These are phyloP conservation scores for Linum tenue DNA, from an alignment of 345 rosid species.

Conservation along the genomic window DNA sequence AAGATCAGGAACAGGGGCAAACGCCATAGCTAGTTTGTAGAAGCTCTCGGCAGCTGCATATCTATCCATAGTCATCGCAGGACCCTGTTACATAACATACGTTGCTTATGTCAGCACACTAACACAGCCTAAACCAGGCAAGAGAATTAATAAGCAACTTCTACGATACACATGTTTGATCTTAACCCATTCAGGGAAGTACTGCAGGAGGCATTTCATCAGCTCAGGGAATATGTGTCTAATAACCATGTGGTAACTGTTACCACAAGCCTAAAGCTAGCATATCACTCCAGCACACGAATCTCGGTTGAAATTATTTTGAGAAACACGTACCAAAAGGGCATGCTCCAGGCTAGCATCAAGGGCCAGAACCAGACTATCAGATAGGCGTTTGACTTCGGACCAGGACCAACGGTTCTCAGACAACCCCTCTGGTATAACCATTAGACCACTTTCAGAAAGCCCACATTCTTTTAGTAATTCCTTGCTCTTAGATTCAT, in stretches of 20 bases:
- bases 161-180: too few relatives aligned
- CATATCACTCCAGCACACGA: not conserved
- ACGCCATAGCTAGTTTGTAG: conserved; percentile 97
- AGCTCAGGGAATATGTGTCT: too few relatives aligned
- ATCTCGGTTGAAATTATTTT: not conserved
- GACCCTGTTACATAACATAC: conserved; percentile 34
- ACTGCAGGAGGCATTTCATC: too few relatives aligned
- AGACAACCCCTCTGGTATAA: conserved; percentile 43
- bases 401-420: conserved; percentile 88
- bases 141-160: too few relatives aligned
- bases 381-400: conserved; percentile 71
- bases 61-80: conserved; percentile 79
- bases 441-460: conserved; percentile 54
- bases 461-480: conserved; percentile 74
- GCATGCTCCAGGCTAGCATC: conserved; percentile 97
- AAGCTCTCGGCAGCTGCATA: conserved; percentile 97
- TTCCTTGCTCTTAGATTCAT: conserved; percentile 55
- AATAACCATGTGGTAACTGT: too few relatives aligned
- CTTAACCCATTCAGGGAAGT: too few relatives aligned
- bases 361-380: conserved; percentile 76
- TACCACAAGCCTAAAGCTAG: too few relatives aligned
- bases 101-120: not conserved
- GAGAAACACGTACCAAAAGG: conserved; percentile 60
- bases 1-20: conserved; percentile 98
- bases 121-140: not conserved